These are phyloP conservation scores for Hemisphaericaspora nanyangensis DNA, from an alignment of 805 yeast genomes.

Conservation along the genomic window DNA sequence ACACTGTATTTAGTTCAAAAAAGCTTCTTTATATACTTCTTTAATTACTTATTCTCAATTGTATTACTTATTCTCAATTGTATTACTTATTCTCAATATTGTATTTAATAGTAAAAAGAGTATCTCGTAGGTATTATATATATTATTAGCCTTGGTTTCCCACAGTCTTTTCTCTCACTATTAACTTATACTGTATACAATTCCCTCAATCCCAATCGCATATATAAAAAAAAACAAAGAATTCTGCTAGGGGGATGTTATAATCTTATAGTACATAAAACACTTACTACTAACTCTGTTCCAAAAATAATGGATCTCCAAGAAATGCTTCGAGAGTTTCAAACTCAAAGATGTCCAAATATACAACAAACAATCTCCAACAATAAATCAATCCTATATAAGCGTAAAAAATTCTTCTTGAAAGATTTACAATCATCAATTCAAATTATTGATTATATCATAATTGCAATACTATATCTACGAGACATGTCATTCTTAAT, in stretches of 20 bases:
- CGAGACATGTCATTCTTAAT: conserved; percentile 38
- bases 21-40: background rate
- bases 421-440: conserved; percentile 30
- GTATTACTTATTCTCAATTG: background rate
- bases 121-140: too few relatives aligned
- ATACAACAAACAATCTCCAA: conserved; percentile 38
- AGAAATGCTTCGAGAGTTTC: conserved; percentile 20
- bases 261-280: too few relatives aligned
- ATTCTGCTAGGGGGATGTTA: too few relatives aligned
- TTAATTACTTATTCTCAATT: background rate
- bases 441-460: conserved; percentile 31
- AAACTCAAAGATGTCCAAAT: conserved; percentile 27
- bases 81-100: too few relatives aligned
- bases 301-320: too few relatives aligned
- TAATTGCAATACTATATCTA: conserved; percentile 36
- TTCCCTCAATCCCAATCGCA: too few relatives aligned
- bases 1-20: background rate
- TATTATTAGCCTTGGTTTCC: too few relatives aligned
- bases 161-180: too few relatives aligned
- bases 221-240: too few relatives aligned
- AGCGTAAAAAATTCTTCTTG: conserved; percentile 39
- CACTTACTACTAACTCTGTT: too few relatives aligned
- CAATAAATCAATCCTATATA: conserved; percentile 38
- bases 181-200: too few relatives aligned
- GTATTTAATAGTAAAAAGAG: too few relatives aligned